Evolutionary conservation across 192 early-diverging fungal species (phyloP).

Genomic region (Backusella macrospora): DNA sequence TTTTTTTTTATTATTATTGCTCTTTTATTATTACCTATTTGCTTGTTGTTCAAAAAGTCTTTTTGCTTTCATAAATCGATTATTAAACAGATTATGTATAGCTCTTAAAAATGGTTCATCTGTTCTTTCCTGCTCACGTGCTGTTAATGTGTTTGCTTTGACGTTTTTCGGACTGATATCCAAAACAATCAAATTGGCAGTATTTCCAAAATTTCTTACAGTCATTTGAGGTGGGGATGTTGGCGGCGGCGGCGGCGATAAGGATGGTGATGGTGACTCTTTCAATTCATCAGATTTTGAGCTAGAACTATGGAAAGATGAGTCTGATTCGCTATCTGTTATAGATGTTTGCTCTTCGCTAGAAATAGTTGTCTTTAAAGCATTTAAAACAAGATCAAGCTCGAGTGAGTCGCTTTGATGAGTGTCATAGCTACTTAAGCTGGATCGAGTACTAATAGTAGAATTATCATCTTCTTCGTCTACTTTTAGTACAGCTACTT

Average conservation of each 20-base stretch:
- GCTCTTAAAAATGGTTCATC: slow-evolving; percentile 32
- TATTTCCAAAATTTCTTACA: neutral
- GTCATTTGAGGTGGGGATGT: neutral
- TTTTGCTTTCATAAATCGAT: slow-evolving; percentile 39
- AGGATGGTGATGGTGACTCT: neutral
- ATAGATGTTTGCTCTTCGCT: neutral
- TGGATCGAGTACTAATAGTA: neutral
- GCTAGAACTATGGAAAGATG: too few relatives aligned
- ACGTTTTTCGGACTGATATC: slow-evolving; percentile 18
- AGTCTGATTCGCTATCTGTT: neutral
- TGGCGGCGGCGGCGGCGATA: too few relatives aligned
- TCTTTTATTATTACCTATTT: slow-evolving; percentile 4
- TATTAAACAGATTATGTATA: slow-evolving; percentile 38
- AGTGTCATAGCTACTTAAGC: slow-evolving; percentile 5
- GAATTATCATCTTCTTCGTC: neutral
- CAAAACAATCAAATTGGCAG: slow-evolving; percentile 19
- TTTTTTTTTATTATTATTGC: neutral
- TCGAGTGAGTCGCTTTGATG: slow-evolving; percentile 3
- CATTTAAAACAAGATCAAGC: slow-evolving; percentile 17
- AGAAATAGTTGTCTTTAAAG: neutral
- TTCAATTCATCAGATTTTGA: neutral
- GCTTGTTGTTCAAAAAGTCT: slow-evolving; percentile 26
- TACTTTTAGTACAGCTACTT: neutral
- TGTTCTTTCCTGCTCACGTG: slow-evolving; percentile 34
- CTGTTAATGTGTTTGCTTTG: slow-evolving; percentile 22